phyloP scores from a whole-genome alignment of 2,329 filamentous ascomycete species.

The Daldinia sp. region DNA sequence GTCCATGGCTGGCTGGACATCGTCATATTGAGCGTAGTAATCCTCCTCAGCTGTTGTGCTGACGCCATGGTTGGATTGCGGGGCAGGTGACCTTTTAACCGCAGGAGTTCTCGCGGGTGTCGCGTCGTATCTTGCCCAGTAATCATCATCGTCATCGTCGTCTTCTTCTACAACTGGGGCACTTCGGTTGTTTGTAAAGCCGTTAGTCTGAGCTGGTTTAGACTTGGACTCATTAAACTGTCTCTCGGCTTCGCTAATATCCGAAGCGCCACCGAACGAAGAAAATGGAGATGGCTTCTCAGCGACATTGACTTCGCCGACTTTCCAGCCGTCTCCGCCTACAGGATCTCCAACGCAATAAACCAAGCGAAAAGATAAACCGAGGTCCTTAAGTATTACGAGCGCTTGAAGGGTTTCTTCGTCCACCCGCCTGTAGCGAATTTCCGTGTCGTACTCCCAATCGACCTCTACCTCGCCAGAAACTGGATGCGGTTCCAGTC shows the following conservation, averaged over 20 bases:
- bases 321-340: constrained; percentile 73
- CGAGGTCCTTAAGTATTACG: constrained; percentile 70
- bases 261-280: constrained; percentile 63
- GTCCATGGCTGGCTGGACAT: constrained; percentile 84
- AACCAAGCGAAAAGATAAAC: constrained; percentile 73
- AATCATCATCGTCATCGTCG: constrained; percentile 80
- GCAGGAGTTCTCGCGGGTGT: constrained; percentile 75
- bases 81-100: constrained; percentile 72
- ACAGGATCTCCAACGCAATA: constrained; percentile 76
- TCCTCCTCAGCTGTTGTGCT: constrained; percentile 69
- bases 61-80: constrained; percentile 54
- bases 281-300: constrained; percentile 70
- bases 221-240: constrained; percentile 57
- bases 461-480: constrained; percentile 84
- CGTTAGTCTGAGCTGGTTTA: constrained; percentile 34
- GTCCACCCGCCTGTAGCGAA: constrained; percentile 76
- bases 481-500: constrained; percentile 82
- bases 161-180: constrained; percentile 22
- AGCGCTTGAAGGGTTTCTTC: constrained; percentile 79
- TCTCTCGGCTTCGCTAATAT: constrained; percentile 71
- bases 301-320: constrained; percentile 75
- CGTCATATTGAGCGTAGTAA: constrained; percentile 82
- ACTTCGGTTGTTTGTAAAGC: constrained; percentile 24
- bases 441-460: constrained; percentile 72
- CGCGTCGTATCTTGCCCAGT: constrained; percentile 83